Base-by-base conservation (phyloP, 306 rosid genomes). In the Fagus sylvatica region DNA sequence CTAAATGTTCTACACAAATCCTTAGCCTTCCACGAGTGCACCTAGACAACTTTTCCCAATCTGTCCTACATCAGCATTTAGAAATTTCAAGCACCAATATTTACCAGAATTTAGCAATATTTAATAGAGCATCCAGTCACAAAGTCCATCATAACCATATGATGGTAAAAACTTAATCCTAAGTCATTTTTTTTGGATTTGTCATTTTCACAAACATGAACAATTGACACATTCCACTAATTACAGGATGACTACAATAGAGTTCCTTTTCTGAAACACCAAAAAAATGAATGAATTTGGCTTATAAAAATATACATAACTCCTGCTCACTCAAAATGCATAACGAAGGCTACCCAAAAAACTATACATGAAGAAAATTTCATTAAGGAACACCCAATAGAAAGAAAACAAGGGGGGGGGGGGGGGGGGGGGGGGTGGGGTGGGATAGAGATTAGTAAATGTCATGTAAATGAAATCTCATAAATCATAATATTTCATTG, bases 311-410 rank as follows among this genome's bases (percentile, higher is more conserved):
- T 6, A 65, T 1, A 60, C 9, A 60, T 32, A 6, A 17, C 71
- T 65, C 42, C 34, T 57, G 64, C 71, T 62, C 69, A 62, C 40
- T 65, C 8, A 13, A 61, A 61, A 61, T 61, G 68, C 68, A 5
- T 33, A 22, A 62, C 22, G 16, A 30, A 17, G 3, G 49, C 46
- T 16, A 16, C 12, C 15, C 1, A 7, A 65, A 65, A 65, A 37
- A 17, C 13, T n/a, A 65, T 17, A 28, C 30, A 3, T 4, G 32
- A 37, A 17, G 48, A 39, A 37, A 57, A 17, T 1, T 65, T 8
- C 30, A 37, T 17, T 17, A 2, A 17, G n/a, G 13, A 65, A 65
- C 48, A 41, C 69, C 4, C 28, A n/a, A 5, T 22, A 7, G 32
- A 61, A 61, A 32, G 17, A 10, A 32, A 22, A 22, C 28, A 22